Conservation (phyloP, 2,329 filamentous ascomycete genomes). For the Microcyclospora pomicola region DNA sequence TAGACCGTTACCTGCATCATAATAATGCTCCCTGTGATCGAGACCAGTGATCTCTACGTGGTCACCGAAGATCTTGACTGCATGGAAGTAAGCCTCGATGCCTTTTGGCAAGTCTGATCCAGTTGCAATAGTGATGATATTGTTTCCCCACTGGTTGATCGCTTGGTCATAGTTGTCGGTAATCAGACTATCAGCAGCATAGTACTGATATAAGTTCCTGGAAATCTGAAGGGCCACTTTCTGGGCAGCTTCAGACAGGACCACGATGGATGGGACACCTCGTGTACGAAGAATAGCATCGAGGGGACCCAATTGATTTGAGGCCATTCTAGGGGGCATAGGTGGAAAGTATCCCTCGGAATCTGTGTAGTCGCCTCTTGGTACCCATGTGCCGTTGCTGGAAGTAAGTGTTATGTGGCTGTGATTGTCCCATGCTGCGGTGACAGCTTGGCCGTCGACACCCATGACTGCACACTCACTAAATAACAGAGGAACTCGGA, state of each 20-base stretch:
- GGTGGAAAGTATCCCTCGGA: background rate
- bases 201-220: slow-evolving; percentile 45
- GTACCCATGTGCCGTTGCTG: background rate
- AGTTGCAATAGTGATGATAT: slow-evolving; percentile 27
- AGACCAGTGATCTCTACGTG: slow-evolving; percentile 1
- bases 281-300: slow-evolving; percentile 39
- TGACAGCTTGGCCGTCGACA: slow-evolving; percentile 6
- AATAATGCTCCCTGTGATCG: background rate
- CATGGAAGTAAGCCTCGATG: slow-evolving; percentile 8
- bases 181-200: slow-evolving; percentile 38
- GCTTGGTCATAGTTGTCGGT: slow-evolving; percentile 11
- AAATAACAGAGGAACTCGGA: slow-evolving; percentile 10
- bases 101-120: slow-evolving; percentile 15
- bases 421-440: background rate
- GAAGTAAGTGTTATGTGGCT: background rate
- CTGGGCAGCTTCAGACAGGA: slow-evolving; percentile 16
- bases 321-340: slow-evolving; percentile 23
- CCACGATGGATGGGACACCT: slow-evolving; percentile 32
- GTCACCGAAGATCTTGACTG: slow-evolving; percentile 15
- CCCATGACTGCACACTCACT: slow-evolving; percentile 8
- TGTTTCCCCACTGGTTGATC: slow-evolving; percentile 26
- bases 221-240: slow-evolving; percentile 39
- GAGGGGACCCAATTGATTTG: slow-evolving; percentile 38
- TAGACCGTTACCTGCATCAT: slow-evolving; percentile 19
- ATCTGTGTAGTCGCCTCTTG: too few species aligned